Evolutionary conservation across 2,329 filamentous ascomycete species (phyloP).

Genomic region (Clarireedia homoeocarpa): DNA sequence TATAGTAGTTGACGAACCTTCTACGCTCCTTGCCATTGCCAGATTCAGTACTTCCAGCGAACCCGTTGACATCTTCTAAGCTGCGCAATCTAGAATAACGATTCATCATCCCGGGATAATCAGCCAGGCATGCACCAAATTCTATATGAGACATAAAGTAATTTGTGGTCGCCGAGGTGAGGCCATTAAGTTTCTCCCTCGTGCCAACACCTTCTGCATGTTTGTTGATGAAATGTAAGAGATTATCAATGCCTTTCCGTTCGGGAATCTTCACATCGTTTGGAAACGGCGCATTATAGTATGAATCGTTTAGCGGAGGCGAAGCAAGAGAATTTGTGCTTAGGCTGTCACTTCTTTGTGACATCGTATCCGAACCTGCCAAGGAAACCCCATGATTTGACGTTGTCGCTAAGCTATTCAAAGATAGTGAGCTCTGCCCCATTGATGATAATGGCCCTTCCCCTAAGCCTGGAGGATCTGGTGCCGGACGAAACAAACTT

Average conservation of each 20-base stretch:
- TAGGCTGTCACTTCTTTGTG: constrained; percentile 18
- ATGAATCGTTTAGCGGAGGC: constrained; percentile 41
- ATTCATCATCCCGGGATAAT: constrained; percentile 60
- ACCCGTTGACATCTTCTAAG: constrained; percentile 63
- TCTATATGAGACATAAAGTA: constrained; percentile 76
- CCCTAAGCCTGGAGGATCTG: constrained; percentile 27
- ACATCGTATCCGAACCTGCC: constrained; percentile 16
- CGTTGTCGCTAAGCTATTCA: constrained; percentile 15
- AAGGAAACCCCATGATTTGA: constrained; percentile 18
- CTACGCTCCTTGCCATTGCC: constrained; percentile 42
- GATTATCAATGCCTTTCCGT: constrained; percentile 58
- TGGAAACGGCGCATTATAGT: constrained; percentile 66
- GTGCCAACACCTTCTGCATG: constrained; percentile 49
- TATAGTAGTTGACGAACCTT: constrained; percentile 86
- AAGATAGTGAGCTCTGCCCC: constrained; percentile 15
- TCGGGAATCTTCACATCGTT: constrained; percentile 68
- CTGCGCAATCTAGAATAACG: constrained; percentile 63
- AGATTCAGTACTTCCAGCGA: constrained; percentile 25
- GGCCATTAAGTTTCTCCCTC: constrained; percentile 32
- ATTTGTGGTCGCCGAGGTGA: constrained; percentile 57
- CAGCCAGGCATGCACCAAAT: constrained; percentile 73
- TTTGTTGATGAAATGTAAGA: constrained; percentile 74
- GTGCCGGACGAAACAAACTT: constrained; percentile 59
- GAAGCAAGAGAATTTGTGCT: constrained; percentile 21
- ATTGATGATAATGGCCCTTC: constrained; percentile 11